Evolutionary conservation across 768 basidiomycete genomes (phyloP).

Genomic region (Russula virescens): DNA sequence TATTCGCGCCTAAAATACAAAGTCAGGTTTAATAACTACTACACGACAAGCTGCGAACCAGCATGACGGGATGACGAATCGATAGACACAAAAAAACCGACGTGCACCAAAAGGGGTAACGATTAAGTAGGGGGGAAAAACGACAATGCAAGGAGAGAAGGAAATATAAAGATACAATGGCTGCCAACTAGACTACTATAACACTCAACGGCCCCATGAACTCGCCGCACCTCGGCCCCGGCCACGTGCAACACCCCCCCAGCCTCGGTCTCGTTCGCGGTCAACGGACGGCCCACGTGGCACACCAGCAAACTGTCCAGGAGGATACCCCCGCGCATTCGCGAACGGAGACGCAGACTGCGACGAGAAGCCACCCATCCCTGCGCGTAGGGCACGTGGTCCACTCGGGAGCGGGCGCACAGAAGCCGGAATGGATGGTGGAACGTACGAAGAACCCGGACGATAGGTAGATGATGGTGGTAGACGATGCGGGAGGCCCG

Average conservation of each 20-base stretch:
- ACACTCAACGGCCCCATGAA: slow-evolving; percentile 20
- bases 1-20: slow-evolving; percentile 9
- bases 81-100: not conserved
- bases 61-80: not conserved
- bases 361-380: slow-evolving; percentile 11
- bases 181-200: no score
- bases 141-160: not conserved
- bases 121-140: not conserved
- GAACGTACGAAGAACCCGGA: slow-evolving; percentile 16
- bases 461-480: slow-evolving; percentile 22
- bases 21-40: slow-evolving; percentile 8
- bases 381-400: slow-evolving; percentile 21
- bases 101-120: slow-evolving; percentile 7
- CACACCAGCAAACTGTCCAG: slow-evolving; percentile 15
- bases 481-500: slow-evolving; percentile 10
- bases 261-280: slow-evolving; percentile 22
- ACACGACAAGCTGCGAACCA: slow-evolving; percentile 1
- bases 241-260: slow-evolving; percentile 14
- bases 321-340: slow-evolving; percentile 1
- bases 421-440: slow-evolving; percentile 15
- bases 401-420: slow-evolving; percentile 24
- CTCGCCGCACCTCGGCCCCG: slow-evolving; percentile 19
- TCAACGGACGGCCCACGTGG: slow-evolving; percentile 24
- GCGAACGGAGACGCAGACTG: not conserved
- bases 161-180: not conserved